A percentile compares a stretch with the other conserved stretches of the same genome.
Evolutionary conservation across 2,329 filamentous ascomycete genomes (phyloP).

Genomic region (Ramularia collo-cygni): DNA sequence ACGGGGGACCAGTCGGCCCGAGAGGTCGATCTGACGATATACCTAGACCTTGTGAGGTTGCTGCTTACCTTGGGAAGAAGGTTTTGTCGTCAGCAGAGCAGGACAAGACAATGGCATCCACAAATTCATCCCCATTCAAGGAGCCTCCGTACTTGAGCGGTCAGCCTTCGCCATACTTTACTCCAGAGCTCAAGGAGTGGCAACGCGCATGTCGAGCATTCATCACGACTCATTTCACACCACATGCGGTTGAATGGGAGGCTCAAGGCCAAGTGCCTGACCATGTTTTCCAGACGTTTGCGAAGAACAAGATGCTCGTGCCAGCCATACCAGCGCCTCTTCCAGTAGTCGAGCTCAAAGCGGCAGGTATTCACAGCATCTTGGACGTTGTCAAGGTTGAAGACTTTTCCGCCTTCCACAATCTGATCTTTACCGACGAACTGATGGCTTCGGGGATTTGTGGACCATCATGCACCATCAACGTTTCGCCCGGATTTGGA

Average conservation of each 20-base stretch:
- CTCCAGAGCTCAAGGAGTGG: constrained; percentile 61
- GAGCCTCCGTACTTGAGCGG: constrained; percentile 75
- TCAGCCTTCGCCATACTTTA: constrained; percentile 76
- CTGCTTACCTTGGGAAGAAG: too few species aligned
- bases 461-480: constrained; percentile 82
- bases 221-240: constrained; percentile 61
- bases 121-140: constrained; percentile 43
- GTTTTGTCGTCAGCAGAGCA: too few species aligned
- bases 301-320: constrained; percentile 64
- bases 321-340: constrained; percentile 72
- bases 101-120: too few species aligned
- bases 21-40: too few species aligned
- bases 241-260: constrained; percentile 71
- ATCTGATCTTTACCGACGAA: constrained; percentile 69
- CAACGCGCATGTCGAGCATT: constrained; percentile 65
- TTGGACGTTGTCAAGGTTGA: constrained; percentile 66
- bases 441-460: constrained; percentile 63
- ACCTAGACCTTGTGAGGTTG: too few species aligned
- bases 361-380: constrained; percentile 63
- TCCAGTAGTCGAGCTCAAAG: constrained; percentile 65
- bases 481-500: constrained; percentile 72
- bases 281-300: constrained; percentile 48
- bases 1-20: too few species aligned
- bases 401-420: constrained; percentile 82
- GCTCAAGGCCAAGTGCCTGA: constrained; percentile 47